phyloP scores from a whole-genome alignment of 2,329 filamentous ascomycete genomes.

The Ceratocystis alfenasii region DNA sequence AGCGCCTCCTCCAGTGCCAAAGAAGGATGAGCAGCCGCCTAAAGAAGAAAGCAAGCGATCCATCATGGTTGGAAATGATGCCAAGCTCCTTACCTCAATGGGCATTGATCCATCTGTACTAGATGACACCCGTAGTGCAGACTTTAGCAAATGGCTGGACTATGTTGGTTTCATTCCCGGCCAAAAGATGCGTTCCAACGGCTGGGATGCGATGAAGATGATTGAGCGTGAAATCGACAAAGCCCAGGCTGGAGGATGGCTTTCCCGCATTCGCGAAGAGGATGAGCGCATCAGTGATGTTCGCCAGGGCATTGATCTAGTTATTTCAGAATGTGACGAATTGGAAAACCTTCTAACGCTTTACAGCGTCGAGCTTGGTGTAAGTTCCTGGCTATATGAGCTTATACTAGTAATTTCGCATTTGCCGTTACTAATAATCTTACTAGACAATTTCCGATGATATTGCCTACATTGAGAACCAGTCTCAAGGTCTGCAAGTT shows the following conservation, averaged over 20 bases:
- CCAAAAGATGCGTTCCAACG: conserved; percentile 59
- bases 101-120: conserved; percentile 68
- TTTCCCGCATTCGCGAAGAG: conserved; percentile 71
- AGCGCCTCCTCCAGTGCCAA: conserved; percentile 22
- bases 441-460: conserved; percentile 80
- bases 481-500: conserved; percentile 91
- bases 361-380: conserved; percentile 86
- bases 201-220: conserved; percentile 66
- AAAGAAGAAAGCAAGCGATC: conserved; percentile 37
- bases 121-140: conserved; percentile 55
- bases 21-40: conserved; percentile 32
- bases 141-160: conserved; percentile 71
- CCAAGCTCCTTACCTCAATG: conserved; percentile 63
- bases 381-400: conserved; percentile 36
- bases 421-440: neutral
- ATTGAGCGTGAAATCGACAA: conserved; percentile 82
- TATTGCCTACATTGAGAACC: conserved; percentile 92
- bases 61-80: conserved; percentile 58
- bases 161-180: conserved; percentile 81
- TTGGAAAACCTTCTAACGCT: conserved; percentile 86
- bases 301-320: conserved; percentile 71
- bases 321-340: conserved; percentile 93
- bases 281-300: conserved; percentile 83
- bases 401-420: neutral
- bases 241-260: conserved; percentile 85